Conservation (phyloP, 148 eudicot species). For the Suaeda aralocaspica region DNA sequence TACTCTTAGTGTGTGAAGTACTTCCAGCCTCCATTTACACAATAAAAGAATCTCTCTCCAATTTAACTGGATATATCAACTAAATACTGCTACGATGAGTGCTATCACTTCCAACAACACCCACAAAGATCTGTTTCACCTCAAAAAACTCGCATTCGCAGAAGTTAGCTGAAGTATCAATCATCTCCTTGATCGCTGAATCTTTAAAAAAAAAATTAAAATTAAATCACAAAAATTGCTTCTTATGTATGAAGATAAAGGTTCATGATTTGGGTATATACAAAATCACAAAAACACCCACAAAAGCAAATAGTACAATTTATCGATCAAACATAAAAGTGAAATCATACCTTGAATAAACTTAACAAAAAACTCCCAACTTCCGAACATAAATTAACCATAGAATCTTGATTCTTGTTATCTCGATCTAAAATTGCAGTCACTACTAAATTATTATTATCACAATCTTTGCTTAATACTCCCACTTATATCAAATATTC, state of each 20-base stretch:
- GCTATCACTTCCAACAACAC: neutral
- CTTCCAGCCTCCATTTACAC: conserved; percentile 5
- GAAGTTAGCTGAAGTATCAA: neutral
- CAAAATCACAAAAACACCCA: neutral
- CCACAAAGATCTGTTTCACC: neutral
- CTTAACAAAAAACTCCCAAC: neutral
- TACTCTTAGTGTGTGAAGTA: neutral
- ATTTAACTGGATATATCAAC: neutral
- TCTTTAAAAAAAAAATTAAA: no score
- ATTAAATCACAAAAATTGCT: neutral
- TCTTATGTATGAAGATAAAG: neutral
- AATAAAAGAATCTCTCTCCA: no score
- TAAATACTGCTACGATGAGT: neutral
- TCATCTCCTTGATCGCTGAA: conserved; percentile 7
- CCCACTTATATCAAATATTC: neutral
- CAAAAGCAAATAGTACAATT: neutral
- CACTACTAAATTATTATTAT: neutral
- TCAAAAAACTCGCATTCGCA: conserved; percentile 9
- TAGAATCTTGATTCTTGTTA: neutral
- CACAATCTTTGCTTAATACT: neutral
- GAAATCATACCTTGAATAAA: conserved; percentile 7
- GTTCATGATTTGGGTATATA: neutral
- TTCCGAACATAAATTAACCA: neutral
- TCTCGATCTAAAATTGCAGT: neutral
- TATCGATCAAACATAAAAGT: neutral